Conservation (phyloP, 805 yeast genomes). For the Wickerhamiella occidentalis region DNA sequence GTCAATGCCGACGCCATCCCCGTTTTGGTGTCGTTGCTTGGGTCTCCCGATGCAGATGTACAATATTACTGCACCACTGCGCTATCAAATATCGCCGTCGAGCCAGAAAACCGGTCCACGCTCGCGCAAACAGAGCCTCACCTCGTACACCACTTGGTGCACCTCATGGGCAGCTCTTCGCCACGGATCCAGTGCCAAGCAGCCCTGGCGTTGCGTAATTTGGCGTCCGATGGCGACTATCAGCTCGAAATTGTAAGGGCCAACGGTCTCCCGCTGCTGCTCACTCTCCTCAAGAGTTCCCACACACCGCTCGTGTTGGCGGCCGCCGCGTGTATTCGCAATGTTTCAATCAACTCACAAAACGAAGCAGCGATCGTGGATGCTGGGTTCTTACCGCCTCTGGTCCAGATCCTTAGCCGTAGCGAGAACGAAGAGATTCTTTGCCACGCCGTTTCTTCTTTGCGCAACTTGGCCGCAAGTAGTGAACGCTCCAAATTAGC, state of each 20-base stretch:
- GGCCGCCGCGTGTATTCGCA: slow-evolving; percentile 96
- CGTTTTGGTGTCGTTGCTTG: slow-evolving; percentile 73
- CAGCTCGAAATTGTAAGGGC: slow-evolving; percentile 93
- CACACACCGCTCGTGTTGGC: slow-evolving; percentile 90
- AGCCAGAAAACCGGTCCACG: slow-evolving; percentile 77
- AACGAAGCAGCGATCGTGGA: slow-evolving; percentile 93
- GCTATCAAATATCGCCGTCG: slow-evolving; percentile 91
- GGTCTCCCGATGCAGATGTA: slow-evolving; percentile 86
- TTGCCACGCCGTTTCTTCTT: slow-evolving; percentile 94
- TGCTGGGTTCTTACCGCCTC: slow-evolving; percentile 89
- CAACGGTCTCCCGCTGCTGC: slow-evolving; percentile 89
- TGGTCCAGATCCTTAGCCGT: slow-evolving; percentile 63
- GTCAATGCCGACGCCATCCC: slow-evolving; percentile 99
- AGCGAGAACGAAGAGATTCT: slow-evolving; percentile 90
- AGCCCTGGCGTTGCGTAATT: slow-evolving; percentile 84
- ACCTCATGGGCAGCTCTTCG: slow-evolving; percentile 82
- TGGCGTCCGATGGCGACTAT: slow-evolving; percentile 91
- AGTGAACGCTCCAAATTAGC: slow-evolving; percentile 87
- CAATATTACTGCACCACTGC: slow-evolving; percentile 98
- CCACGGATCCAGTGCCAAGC: slow-evolving; percentile 98
- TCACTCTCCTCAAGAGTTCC: slow-evolving; percentile 74
- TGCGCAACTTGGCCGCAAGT: slow-evolving; percentile 91
- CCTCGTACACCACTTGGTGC: slow-evolving; percentile 74
- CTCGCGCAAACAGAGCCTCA: slow-evolving; percentile 87
- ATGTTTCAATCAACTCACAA: slow-evolving; percentile 90